Evolutionary conservation across 2,329 filamentous ascomycete species (phyloP).

Genomic region (Trichoderma citrinoviride): DNA sequence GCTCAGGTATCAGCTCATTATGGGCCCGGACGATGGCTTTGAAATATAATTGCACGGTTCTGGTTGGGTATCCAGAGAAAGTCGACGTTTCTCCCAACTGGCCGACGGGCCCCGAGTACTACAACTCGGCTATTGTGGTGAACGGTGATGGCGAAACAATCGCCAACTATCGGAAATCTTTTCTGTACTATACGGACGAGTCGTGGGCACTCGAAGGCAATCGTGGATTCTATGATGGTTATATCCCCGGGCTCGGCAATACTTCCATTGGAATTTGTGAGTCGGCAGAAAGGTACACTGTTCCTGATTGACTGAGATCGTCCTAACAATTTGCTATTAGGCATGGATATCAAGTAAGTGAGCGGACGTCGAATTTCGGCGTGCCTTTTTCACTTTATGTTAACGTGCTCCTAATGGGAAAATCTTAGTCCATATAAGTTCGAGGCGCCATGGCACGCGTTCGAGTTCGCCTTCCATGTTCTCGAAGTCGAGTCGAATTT

Average conservation of each 20-base stretch:
- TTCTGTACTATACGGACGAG: conserved; percentile 59
- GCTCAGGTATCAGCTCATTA: conserved; percentile 63
- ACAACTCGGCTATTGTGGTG: conserved; percentile 54
- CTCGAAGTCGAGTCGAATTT: conserved; percentile 56
- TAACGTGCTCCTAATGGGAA: too few relatives aligned
- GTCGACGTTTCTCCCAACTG: conserved; percentile 51
- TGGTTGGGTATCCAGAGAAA: conserved; percentile 72
- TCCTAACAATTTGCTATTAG: background rate
- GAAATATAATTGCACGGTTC: conserved; percentile 64
- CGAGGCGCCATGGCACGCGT: conserved; percentile 38
- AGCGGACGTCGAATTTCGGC: background rate
- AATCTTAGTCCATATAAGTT: conserved; percentile 37
- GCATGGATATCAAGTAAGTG: conserved; percentile 59
- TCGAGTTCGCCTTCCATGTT: conserved; percentile 53
- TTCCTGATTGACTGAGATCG: background rate
- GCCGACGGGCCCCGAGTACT: conserved; percentile 53
- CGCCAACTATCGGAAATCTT: conserved; percentile 59
- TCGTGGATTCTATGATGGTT: conserved; percentile 48
- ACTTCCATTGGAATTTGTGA: conserved; percentile 55
- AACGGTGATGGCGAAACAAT: conserved; percentile 57
- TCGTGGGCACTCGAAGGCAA: conserved; percentile 57
- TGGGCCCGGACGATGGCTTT: conserved; percentile 69
- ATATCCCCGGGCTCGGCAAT: conserved; percentile 48
- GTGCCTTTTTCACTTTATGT: background rate
- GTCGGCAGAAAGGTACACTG: background rate